A percentile compares a stretch with the other conserved stretches of the same genome.
Conservation (phyloP, 2,329 filamentous ascomycete species). For the Sporothrix dimorphospora region DNA sequence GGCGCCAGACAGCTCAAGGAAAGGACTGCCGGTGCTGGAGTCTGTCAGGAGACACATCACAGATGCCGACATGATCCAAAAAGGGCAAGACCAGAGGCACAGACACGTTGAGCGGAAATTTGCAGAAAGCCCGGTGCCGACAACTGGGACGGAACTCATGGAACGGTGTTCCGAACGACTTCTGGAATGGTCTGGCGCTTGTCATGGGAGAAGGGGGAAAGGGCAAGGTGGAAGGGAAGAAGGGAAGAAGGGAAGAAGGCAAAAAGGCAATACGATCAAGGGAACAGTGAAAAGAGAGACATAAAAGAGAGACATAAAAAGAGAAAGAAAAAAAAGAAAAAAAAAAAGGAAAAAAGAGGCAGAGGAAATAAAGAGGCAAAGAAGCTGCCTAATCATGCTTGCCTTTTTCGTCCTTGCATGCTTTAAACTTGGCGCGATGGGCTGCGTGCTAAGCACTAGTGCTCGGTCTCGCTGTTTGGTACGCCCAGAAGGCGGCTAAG, state of each 20-base stretch:
- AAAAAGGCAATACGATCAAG: neutral
- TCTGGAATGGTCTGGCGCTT: neutral
- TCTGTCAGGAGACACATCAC: neutral
- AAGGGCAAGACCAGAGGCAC: neutral
- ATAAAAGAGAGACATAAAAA: neutral
- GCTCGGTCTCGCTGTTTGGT: neutral
- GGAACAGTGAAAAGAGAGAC: neutral
- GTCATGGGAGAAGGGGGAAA: neutral
- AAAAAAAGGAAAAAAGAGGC: neutral
- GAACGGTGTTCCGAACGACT: neutral
- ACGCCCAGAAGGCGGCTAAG: neutral
- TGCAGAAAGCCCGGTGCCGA: neutral
- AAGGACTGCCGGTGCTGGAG: neutral
- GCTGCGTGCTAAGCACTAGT: neutral
- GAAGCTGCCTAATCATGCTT: slow-evolving; percentile 12
- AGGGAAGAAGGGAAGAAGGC: neutral
- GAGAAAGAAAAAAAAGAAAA: neutral
- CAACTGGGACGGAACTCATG: neutral
- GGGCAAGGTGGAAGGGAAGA: neutral
- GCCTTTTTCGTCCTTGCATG: neutral
- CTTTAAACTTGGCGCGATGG: neutral
- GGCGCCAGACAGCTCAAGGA: neutral
- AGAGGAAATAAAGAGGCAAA: neutral
- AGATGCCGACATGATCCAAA: neutral
- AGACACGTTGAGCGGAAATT: neutral